Evolutionary conservation across 495 filamentous ascomycete species (phyloP), one percentile per base, ranked within the genome.

Genomic region (Letharia columbiana): DNA sequence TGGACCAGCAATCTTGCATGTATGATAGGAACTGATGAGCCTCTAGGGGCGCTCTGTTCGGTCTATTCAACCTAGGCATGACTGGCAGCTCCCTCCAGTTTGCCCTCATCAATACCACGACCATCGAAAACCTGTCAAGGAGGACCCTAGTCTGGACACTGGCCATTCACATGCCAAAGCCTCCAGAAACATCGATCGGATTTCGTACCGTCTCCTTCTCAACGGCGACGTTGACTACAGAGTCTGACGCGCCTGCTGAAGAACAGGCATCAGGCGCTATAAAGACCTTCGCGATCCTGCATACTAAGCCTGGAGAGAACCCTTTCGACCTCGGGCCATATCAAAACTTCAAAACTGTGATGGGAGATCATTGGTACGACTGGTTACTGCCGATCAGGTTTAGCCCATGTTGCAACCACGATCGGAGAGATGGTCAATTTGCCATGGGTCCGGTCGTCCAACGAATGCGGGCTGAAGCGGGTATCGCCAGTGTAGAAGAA

Each of bases 61-160:
- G 81, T 28, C 71, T 93, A 23, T 96, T 97, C 76, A 81, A 86
- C 23, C 75, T 80, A 47, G 84, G 87, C 23, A 96, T 96, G 91
- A 81, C 84, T 5, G 66, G 79, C 23, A 92, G 84, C 45, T 88
- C 88, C 1, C 66, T 88, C 13, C 85, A 90, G 68, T 83, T 92
- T 67, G 83, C 86, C 56, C 71, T 86, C 42, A 63, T 79, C 39
- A 96, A 96, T 70, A 77, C 88, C 50, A 93, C 91, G 2, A 94
- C 91, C 15, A 86, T 97, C 50, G 92, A 97, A 73, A 86, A 87
- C 61, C 74, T 96, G 28, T 84, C 80, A 44, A 80, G 80, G 47
- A 80, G 78, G 33, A 81, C 77, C 31, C 83, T 83, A 44, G 84
- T 89, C 17, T 88, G 90, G 76, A 84, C 85, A 35, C 77, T 97